Percentiles rank a stretch among this genome's conserved stretches.
Conservation (phyloP, 2,329 filamentous ascomycete species). For the Hymenoscyphus fructigenus region DNA sequence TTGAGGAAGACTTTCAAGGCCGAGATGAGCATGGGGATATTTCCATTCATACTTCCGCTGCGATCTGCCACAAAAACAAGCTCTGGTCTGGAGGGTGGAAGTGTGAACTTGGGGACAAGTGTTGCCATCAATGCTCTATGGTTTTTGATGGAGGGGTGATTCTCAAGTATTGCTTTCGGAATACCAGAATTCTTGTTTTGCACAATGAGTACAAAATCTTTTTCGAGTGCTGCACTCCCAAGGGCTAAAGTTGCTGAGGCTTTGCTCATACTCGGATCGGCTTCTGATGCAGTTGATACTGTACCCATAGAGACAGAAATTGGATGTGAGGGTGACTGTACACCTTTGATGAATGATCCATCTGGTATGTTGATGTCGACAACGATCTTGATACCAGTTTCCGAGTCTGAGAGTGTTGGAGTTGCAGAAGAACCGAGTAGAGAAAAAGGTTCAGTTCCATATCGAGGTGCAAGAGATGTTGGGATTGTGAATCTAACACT, state of each 20-base stretch:
- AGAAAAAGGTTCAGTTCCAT: conserved; percentile 43
- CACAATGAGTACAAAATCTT: conserved; percentile 67
- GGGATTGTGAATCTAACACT: conserved; percentile 70
- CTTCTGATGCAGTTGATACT: conserved; percentile 46
- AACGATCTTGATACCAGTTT: conserved; percentile 42
- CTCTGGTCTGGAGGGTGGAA: conserved; percentile 56
- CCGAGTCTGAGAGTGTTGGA: conserved; percentile 4
- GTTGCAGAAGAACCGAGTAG: conserved; percentile 26
- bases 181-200: conserved; percentile 57
- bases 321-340: conserved; percentile 68
- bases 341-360: conserved; percentile 55
- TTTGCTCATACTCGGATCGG: conserved; percentile 53
- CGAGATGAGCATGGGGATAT: conserved; percentile 52
- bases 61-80: conserved; percentile 73
- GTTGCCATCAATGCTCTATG: conserved; percentile 70
- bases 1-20: conserved; percentile 65
- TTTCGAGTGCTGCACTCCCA: conserved; percentile 52
- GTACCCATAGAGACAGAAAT: conserved; percentile 65
- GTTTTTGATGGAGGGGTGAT: conserved; percentile 58
- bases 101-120: conserved; percentile 66
- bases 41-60: conserved; percentile 62
- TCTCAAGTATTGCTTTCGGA: conserved; percentile 66
- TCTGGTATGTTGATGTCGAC: conserved; percentile 60
- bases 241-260: conserved; percentile 62
- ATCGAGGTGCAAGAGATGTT: conserved; percentile 64